phyloP scores from a whole-genome alignment of 1,284 basidiomycete species.

The Trametes sp. region DNA sequence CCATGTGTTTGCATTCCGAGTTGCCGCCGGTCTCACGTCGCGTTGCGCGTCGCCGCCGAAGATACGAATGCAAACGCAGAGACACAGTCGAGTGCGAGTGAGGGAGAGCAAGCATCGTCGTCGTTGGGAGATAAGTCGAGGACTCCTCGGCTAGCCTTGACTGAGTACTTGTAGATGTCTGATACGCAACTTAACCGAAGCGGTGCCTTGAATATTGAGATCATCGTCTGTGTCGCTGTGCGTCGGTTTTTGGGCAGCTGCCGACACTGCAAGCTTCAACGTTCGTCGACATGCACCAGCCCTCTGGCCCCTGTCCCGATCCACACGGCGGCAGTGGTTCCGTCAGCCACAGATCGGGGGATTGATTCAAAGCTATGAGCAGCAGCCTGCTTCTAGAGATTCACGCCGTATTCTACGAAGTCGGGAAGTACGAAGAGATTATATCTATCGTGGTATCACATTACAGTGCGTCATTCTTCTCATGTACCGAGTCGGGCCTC shows the following conservation, averaged over 20 bases:
- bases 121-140: conserved; percentile 7
- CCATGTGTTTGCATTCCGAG: conserved; percentile 11
- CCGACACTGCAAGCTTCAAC: conserved; percentile 7
- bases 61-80: neutral
- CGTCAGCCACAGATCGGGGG: neutral
- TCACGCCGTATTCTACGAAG: conserved; percentile 1
- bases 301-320: no score
- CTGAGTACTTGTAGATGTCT: conserved; percentile 1
- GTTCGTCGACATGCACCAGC: neutral
- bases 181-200: conserved; percentile 9
- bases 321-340: neutral
- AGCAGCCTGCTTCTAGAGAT: no score
- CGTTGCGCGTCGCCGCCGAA: neutral
- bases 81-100: neutral
- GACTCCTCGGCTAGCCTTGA: neutral
- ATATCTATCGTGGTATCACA: no score
- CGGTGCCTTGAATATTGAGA: conserved; percentile 19
- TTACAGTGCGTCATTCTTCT: no score
- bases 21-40: conserved; percentile 7
- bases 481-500: no score
- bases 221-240: conserved; percentile 6
- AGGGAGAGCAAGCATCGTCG: conserved; percentile 1
- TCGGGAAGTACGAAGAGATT: neutral
- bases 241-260: neutral
- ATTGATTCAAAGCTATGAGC: no score